phyloP scores from a whole-genome alignment of 371 early-diverging fungal genomes.

The Mucor lusitanicus region DNA sequence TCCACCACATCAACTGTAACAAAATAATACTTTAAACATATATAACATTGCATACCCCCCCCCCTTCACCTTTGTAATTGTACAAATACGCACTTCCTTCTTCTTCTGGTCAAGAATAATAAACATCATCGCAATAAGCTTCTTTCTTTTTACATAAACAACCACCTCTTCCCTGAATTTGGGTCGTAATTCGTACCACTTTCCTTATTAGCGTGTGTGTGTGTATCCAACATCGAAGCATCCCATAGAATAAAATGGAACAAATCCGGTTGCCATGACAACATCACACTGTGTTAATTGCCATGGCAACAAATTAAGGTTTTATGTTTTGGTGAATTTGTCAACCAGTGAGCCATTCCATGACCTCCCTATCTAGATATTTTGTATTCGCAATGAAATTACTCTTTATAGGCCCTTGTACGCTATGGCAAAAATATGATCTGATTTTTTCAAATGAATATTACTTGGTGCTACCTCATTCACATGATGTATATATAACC shows the following conservation, averaged over 20 bases:
- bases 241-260: not conserved
- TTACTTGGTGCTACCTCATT: not conserved
- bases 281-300: not conserved
- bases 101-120: slow-evolving; percentile 12
- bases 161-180: not conserved
- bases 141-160: not conserved
- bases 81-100: not conserved
- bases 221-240: not conserved
- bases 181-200: not conserved
- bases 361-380: not conserved
- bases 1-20: not conserved
- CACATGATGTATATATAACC: not conserved
- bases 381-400: not conserved
- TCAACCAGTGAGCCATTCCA: not conserved
- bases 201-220: not conserved
- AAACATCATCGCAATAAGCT: not conserved
- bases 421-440: not conserved
- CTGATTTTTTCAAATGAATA: not conserved
- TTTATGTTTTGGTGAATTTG: not conserved
- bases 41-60: not conserved
- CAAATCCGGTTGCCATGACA: not conserved
- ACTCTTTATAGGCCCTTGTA: not conserved
- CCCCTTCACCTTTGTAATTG: not conserved
- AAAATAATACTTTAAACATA: not conserved
- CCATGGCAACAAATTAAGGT: not conserved